Evolutionary conservation across 2,329 filamentous ascomycete species (phyloP), one percentile per base, ranked within the genome.

Genomic region (Tricladium varicosporioides): DNA sequence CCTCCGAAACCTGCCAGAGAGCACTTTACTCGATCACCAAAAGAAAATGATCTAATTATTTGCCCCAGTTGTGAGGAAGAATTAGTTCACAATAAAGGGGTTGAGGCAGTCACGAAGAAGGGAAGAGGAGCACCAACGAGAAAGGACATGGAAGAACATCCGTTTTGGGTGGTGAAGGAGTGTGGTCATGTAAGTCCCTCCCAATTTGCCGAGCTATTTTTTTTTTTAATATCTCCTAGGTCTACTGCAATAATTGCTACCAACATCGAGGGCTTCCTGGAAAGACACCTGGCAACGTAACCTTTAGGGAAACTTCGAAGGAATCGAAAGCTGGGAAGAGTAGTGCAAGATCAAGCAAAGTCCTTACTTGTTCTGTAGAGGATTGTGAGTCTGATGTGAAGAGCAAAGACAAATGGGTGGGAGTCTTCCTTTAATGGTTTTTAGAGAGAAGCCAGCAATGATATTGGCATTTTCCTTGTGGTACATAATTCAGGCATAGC

Each of bases 31-130:
- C 81, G 92, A 57, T 85, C 84, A 49, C 89, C 90, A 0, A 82
- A 77, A 42, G 87, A 91, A 36, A 85, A 91, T 14, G 82, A 89
- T 40, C 78, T 89, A 0, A 80, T 93, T 2, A 80, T 96, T 1
- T 99, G 94, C 70, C 90, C 93, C 0, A 90, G 90, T 57, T 99
- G 94, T 66, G 86, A 88, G 15, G 82, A 89, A 57, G 93, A 97
- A 73, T 76, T 99, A 14, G 88, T 91, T 5, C 85, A 87, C 51
- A 89, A 92, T 13, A 76, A 42, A 16, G 65, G 67, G 4, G 65
- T 61, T 14, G 65, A 68, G 22, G 60, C 61, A 16, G 69, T 72
- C 5, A 76, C 74, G 67, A 79, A 74, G 59, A 65, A 72, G 31
- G 60, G 61, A 9, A 72, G 75, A 15, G 85, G 80, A 66, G 75